Evolutionary conservation across 176 grass and related monocot genomes (phyloP).

Genomic region (Chloris gayana): DNA sequence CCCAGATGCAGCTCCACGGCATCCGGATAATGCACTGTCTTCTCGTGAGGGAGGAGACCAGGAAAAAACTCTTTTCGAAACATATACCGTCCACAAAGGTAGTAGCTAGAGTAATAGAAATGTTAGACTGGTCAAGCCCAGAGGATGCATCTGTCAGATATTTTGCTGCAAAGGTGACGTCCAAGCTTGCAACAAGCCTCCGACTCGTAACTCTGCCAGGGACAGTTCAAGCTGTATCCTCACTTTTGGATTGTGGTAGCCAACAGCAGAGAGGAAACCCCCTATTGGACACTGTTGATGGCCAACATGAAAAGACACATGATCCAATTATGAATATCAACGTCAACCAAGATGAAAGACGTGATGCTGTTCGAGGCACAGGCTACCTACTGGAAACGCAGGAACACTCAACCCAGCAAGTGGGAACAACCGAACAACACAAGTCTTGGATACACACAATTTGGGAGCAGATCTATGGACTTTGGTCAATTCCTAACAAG

Average conservation of each 20-base stretch:
- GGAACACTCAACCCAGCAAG: background rate
- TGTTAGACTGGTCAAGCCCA: too few relatives aligned
- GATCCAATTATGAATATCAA: background rate
- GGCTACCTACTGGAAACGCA: background rate
- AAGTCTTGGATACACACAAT: background rate
- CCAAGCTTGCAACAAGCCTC: too few relatives aligned
- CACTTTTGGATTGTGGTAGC: background rate
- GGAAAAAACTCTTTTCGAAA: too few relatives aligned
- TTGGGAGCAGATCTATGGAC: background rate
- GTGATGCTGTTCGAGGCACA: background rate
- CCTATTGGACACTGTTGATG: background rate
- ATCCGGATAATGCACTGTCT: too few relatives aligned
- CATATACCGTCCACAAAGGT: too few relatives aligned
- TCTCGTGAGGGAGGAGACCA: too few relatives aligned
- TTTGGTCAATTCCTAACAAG: background rate
- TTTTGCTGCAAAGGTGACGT: too few relatives aligned
- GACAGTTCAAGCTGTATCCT: background rate
- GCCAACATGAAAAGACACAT: background rate
- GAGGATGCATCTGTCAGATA: too few relatives aligned
- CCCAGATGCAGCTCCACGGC: too few relatives aligned
- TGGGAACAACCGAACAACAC: background rate
- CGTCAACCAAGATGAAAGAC: background rate
- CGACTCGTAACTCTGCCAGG: background rate
- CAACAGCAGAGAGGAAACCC: background rate
- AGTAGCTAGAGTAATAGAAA: too few relatives aligned